Conservation (phyloP, 1,284 basidiomycete genomes). For the Agaricales sp. region DNA sequence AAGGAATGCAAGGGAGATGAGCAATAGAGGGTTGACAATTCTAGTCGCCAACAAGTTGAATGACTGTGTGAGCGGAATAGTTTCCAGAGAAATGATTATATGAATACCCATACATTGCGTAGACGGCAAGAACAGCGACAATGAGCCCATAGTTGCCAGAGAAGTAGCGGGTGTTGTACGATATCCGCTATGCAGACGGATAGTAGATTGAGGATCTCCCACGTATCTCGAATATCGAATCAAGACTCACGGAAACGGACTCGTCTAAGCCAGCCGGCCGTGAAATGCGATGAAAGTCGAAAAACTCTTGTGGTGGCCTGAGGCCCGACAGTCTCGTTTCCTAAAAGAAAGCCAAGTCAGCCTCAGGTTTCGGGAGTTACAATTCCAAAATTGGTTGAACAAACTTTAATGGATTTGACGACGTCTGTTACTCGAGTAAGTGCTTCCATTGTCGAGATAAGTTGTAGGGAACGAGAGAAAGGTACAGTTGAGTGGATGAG, state of each 20-base stretch:
- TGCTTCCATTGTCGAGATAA: conserved; percentile 38
- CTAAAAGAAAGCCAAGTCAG: too few relatives aligned
- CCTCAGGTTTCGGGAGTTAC: too few relatives aligned
- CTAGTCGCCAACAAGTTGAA: conserved; percentile 16
- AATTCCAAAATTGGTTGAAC: conserved; percentile 18
- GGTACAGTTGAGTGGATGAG: neutral
- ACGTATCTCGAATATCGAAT: conserved; percentile 16
- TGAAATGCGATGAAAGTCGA: conserved; percentile 84
- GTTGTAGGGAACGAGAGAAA: conserved; percentile 7
- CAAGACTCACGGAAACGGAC: conserved; percentile 58
- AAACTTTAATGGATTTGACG: conserved; percentile 63
- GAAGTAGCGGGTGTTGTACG: conserved; percentile 92
- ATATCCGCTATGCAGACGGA: conserved; percentile 61
- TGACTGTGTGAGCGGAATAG: neutral
- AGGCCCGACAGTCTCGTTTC: conserved; percentile 80
- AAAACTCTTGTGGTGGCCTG: conserved; percentile 74
- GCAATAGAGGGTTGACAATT: conserved; percentile 72
- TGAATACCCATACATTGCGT: conserved; percentile 62
- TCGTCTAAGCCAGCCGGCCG: conserved; percentile 66
- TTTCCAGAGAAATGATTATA: conserved; percentile 2
- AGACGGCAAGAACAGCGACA: conserved; percentile 74
- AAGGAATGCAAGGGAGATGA: conserved; percentile 82
- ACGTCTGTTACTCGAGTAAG: conserved; percentile 54
- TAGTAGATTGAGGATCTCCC: conserved; percentile 6
- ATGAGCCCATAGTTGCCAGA: conserved; percentile 89